Evolutionary conservation across 495 filamentous ascomycete species (phyloP).

Genomic region (Penicillium cataractarum): DNA sequence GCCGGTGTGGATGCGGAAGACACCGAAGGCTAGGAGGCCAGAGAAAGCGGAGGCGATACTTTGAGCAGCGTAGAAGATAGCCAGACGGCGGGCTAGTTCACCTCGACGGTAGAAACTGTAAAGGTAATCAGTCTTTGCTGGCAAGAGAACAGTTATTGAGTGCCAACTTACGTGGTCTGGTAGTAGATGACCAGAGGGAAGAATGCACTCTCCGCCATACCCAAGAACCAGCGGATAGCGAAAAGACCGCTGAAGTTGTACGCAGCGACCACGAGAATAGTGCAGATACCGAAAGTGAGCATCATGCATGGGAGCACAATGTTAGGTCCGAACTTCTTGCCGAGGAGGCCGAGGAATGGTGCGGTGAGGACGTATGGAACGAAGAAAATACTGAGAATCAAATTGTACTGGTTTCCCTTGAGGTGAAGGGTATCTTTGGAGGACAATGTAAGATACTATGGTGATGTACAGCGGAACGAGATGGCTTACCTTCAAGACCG

Average conservation of each 20-base stretch:
- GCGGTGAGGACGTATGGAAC: constrained; percentile 76
- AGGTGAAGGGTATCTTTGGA: constrained; percentile 54
- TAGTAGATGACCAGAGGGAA: constrained; percentile 71
- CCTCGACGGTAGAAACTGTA: constrained; percentile 68
- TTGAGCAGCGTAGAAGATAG: constrained; percentile 77
- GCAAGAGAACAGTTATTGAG: background rate
- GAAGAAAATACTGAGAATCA: constrained; percentile 73
- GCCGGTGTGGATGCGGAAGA: constrained; percentile 68
- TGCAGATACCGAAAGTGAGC: constrained; percentile 66
- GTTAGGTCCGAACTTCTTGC: constrained; percentile 67
- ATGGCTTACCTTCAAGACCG: constrained; percentile 48
- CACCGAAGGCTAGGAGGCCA: constrained; percentile 73
- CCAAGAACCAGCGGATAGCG: constrained; percentile 58
- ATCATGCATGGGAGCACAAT: constrained; percentile 69
- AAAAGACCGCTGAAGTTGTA: constrained; percentile 70
- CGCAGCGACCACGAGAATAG: constrained; percentile 55
- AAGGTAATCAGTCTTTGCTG: background rate
- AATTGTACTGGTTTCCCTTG: constrained; percentile 67
- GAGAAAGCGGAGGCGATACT: constrained; percentile 76
- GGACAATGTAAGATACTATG: background rate
- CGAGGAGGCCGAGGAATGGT: constrained; percentile 66
- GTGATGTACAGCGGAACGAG: background rate
- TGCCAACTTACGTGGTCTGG: constrained; percentile 42
- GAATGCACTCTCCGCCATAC: constrained; percentile 75
- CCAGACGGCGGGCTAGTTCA: constrained; percentile 75